These are phyloP conservation scores for Carex scoparia DNA, from an alignment of 176 grass and related monocot species.

Conservation along the genomic window DNA sequence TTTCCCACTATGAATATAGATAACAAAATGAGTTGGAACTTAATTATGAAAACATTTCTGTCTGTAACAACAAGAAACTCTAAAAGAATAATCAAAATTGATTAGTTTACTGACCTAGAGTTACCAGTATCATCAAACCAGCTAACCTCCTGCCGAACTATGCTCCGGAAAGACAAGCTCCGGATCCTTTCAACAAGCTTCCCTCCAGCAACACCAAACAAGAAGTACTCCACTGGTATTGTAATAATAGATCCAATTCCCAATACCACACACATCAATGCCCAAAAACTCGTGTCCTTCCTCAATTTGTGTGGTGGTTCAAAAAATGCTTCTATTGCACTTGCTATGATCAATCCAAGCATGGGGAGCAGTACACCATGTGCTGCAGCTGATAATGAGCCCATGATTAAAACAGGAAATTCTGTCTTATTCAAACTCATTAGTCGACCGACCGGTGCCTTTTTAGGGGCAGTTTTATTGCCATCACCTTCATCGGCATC, in stretches of 20 bases:
- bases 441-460: slow-evolving; percentile 49
- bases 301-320: slow-evolving; percentile 51
- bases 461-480: slow-evolving; percentile 24
- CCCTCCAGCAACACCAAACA: slow-evolving; percentile 73
- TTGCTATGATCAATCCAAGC: slow-evolving; percentile 56
- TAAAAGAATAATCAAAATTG: slow-evolving; percentile 5
- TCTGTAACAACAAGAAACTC: background rate
- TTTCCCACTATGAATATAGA: slow-evolving; percentile 47
- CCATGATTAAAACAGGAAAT: slow-evolving; percentile 56
- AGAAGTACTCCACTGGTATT: slow-evolving; percentile 52
- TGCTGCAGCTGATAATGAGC: slow-evolving; percentile 53
- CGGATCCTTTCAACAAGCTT: slow-evolving; percentile 81
- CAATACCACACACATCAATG: slow-evolving; percentile 67
- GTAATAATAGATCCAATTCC: slow-evolving; percentile 45
- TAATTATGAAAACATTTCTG: background rate
- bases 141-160: slow-evolving; percentile 73
- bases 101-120: slow-evolving; percentile 48
- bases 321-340: slow-evolving; percentile 55
- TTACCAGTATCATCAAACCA: slow-evolving; percentile 88
- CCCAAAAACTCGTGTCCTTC: slow-evolving; percentile 74
- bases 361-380: slow-evolving; percentile 72
- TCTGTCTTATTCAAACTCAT: slow-evolving; percentile 77
- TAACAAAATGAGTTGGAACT: background rate
- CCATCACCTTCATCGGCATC: background rate
- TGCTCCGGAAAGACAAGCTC: slow-evolving; percentile 54